Evolutionary conservation across 805 yeast genomes (phyloP).

Genomic region (Starmerella apicola): DNA sequence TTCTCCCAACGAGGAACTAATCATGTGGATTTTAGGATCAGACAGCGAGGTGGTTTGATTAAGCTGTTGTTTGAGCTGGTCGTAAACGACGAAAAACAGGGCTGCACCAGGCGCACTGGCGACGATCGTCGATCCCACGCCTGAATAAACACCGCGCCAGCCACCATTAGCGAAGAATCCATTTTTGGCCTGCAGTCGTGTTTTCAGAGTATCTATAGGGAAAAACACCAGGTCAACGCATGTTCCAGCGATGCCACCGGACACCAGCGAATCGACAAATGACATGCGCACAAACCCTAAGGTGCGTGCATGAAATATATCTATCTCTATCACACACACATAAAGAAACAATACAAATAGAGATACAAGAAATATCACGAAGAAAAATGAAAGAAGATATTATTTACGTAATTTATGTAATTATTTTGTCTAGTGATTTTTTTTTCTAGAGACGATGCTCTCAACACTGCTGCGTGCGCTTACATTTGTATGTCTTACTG

Average conservation of each 20-base stretch:
- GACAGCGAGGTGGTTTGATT: constrained; percentile 5
- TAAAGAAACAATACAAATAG: no score
- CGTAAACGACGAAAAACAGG: constrained; percentile 73
- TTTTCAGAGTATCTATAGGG: constrained; percentile 91
- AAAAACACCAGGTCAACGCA: constrained; percentile 88
- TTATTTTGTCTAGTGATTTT: no score
- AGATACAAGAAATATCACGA: no score
- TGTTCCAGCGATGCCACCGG: constrained; percentile 93
- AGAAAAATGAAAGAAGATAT: no score
- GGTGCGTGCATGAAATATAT: no score
- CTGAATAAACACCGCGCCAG: constrained; percentile 78
- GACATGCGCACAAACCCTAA: no score
- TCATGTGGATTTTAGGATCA: constrained; percentile 55
- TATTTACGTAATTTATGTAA: no score
- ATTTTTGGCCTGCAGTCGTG: constrained; percentile 88
- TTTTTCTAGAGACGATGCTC: no score
- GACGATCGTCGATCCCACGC: constrained; percentile 83
- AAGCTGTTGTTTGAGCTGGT: constrained; percentile 26
- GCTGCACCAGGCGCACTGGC: constrained; percentile 90
- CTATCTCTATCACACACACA: no score
- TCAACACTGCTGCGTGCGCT: no score
- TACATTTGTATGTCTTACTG: no score
- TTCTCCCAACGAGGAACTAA: constrained; percentile 81
- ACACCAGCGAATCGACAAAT: constrained; percentile 16
- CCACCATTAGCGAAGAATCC: constrained; percentile 93